Conservation (phyloP, 768 basidiomycete species). For the Leucocoprinus sp. region DNA sequence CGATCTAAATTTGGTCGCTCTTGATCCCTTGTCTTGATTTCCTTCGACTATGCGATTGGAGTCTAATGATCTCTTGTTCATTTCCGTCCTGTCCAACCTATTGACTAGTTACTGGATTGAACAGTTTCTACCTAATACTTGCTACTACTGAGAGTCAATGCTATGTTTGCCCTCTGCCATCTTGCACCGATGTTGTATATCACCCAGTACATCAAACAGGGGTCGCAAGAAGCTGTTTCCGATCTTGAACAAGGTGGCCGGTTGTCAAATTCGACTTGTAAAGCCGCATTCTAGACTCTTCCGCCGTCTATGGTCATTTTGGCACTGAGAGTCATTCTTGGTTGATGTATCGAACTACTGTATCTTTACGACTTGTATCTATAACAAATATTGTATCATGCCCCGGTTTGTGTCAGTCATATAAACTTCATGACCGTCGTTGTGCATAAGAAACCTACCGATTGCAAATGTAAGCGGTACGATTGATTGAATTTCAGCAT, state of each 20-base stretch:
- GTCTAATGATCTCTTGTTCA: conserved; percentile 5
- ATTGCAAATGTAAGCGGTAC: too few relatives aligned
- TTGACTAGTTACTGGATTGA: conserved; percentile 11
- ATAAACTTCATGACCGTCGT: too few relatives aligned
- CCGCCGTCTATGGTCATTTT: too few relatives aligned
- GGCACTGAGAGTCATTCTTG: too few relatives aligned
- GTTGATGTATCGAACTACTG: too few relatives aligned
- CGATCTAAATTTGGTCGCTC: not conserved
- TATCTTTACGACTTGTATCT: too few relatives aligned
- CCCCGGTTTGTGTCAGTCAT: too few relatives aligned
- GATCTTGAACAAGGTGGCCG: conserved; percentile 42
- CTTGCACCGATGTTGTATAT: conserved; percentile 38
- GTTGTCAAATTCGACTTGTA: conserved; percentile 44
- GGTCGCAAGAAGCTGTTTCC: conserved; percentile 41
- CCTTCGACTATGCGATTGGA: conserved; percentile 11
- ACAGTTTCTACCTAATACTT: conserved; percentile 1
- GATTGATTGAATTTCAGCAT: too few relatives aligned
- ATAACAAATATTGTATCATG: too few relatives aligned
- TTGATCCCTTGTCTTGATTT: conserved; percentile 4
- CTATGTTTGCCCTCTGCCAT: conserved; percentile 27
- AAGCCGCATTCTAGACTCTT: too few relatives aligned
- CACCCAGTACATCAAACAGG: conserved; percentile 52
- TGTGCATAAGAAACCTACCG: too few relatives aligned
- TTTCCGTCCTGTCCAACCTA: conserved; percentile 1
- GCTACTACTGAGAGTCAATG: conserved; percentile 4